Conservation (phyloP, 257 asterid species). For the Penstemon barbatus region DNA sequence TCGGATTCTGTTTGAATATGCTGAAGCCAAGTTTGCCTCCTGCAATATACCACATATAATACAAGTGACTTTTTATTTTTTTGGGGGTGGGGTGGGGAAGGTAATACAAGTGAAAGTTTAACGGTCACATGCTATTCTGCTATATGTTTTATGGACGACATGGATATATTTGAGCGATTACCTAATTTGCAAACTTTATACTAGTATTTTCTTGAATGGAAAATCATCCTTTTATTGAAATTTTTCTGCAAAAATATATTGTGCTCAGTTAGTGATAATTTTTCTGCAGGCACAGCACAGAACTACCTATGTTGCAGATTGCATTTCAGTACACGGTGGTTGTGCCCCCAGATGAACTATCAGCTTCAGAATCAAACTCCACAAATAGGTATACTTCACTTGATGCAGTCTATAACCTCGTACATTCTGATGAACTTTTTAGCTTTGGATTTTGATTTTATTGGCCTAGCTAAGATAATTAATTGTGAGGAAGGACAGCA, state of each 20-base stretch:
- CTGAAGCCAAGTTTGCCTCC: constrained; percentile 25
- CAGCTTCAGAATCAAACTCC: constrained; percentile 50
- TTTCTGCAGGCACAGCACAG: constrained; percentile 75
- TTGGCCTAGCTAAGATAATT: constrained; percentile 9
- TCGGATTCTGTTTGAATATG: constrained; percentile 17
- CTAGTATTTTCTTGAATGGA: constrained; percentile 19
- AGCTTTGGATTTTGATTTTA: constrained; percentile 20
- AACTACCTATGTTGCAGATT: constrained; percentile 84
- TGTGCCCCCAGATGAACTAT: constrained; percentile 74
- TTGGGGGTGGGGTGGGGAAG: not conserved
- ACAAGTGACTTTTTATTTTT: not conserved
- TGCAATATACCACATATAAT: constrained; percentile 3
- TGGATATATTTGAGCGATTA: constrained; percentile 21
- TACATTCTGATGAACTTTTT: constrained; percentile 9
- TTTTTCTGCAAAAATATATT: constrained; percentile 11
- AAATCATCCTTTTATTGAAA: constrained; percentile 6
- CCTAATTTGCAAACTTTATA: not conserved
- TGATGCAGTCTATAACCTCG: constrained; percentile 26
- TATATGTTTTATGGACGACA: constrained; percentile 16
- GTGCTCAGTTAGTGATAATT: constrained; percentile 19
- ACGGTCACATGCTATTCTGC: constrained; percentile 4
- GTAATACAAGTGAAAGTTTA: not conserved
- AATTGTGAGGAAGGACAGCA: not conserved
- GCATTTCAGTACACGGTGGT: constrained; percentile 96
- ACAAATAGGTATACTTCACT: constrained; percentile 59